Base-by-base conservation (phyloP, 23 red algal genomes). In the Gracilaria caudata region DNA sequence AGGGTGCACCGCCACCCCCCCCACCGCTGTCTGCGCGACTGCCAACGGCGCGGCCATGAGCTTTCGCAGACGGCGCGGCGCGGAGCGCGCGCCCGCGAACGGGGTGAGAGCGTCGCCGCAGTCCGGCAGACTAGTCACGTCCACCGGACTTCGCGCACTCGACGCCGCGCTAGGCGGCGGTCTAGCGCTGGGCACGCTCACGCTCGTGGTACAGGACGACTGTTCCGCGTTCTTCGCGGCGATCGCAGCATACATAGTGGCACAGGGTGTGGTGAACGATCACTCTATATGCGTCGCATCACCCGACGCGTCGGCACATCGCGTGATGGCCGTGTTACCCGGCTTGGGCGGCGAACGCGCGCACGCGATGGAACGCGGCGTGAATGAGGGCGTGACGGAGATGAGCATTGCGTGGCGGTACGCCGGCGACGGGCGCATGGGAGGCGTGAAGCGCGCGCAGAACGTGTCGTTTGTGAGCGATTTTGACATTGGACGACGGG, bases 391-490 rank as follows among this genome's bases (percentile, higher is more conserved):
- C n/a, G n/a, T n/a, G n/a, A n/a, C n/a, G n/a, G 83, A 86, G 21
- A 28, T 94, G 80, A 80, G 79, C 36, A 95, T 95, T 71, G 93
- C 93, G 28, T 95, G 93, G 93, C 77, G 93, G 13, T 95, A 95
- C 75, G 73, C 34, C 33, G 38, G n/a, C 21, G 6, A 17, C 49
- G 49, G 26, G 9, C 6, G 19, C 35, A n/a, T 4, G 16, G 19
- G 14, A 24, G 23, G 5, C 34, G 19, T 32, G 17, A 0, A 4
- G 29, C 47, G 53, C 61, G 24, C 68, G 26, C 25, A 58, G 23
- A 10, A 13, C 37, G 36, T 29, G 10, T 1, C 84, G 30, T 77
- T 77, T 25, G 51, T 68, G 35, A 30, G 10, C 36, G 64, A 75
- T 30, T 90, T 90, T 70, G 86, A 90, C 78, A 44, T 90, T 20